Evolutionary conservation across 2,329 filamentous ascomycete genomes (phyloP).

Genomic region (Chrysosporium keratinophilum): DNA sequence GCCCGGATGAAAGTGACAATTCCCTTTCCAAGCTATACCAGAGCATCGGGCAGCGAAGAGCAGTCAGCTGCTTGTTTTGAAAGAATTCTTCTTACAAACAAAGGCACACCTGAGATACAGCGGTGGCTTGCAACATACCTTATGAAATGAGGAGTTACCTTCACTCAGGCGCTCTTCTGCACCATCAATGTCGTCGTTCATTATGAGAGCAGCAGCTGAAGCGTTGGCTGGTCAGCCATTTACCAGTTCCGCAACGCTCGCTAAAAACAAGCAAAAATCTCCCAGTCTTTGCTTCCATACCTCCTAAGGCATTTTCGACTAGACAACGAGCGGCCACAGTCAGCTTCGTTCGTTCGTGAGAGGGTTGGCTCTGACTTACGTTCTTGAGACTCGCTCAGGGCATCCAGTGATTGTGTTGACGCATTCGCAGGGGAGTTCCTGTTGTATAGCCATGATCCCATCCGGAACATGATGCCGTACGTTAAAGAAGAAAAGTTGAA

Average conservation of each 20-base stretch:
- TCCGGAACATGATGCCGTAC: conserved; percentile 28
- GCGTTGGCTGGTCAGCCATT: too few relatives aligned
- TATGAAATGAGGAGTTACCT: conserved; percentile 77
- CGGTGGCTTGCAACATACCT: conserved; percentile 35
- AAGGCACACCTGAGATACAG: not conserved
- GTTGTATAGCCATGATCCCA: conserved; percentile 39
- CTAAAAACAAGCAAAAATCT: not conserved
- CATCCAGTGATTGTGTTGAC: conserved; percentile 47
- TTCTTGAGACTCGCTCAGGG: conserved; percentile 47
- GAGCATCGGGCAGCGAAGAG: not conserved
- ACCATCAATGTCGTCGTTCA: conserved; percentile 81
- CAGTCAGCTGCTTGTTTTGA: too few relatives aligned
- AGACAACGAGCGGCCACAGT: not conserved
- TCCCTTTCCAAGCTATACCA: conserved; percentile 59
- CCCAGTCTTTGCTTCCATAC: conserved; percentile 21
- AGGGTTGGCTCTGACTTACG: conserved; percentile 24
- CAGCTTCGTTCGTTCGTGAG: not conserved
- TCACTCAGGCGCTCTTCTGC: conserved; percentile 64
- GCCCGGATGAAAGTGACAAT: conserved; percentile 77
- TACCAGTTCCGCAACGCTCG: too few relatives aligned
- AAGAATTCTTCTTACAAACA: not conserved
- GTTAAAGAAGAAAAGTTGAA: not conserved
- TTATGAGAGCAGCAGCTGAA: conserved; percentile 59
- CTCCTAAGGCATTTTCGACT: conserved; percentile 37
- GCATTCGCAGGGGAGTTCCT: conserved; percentile 32